Evolutionary conservation across 768 basidiomycete genomes (phyloP), one percentile per base, ranked within the genome.

Genomic region (Cystofilobasidium bisporidii): DNA sequence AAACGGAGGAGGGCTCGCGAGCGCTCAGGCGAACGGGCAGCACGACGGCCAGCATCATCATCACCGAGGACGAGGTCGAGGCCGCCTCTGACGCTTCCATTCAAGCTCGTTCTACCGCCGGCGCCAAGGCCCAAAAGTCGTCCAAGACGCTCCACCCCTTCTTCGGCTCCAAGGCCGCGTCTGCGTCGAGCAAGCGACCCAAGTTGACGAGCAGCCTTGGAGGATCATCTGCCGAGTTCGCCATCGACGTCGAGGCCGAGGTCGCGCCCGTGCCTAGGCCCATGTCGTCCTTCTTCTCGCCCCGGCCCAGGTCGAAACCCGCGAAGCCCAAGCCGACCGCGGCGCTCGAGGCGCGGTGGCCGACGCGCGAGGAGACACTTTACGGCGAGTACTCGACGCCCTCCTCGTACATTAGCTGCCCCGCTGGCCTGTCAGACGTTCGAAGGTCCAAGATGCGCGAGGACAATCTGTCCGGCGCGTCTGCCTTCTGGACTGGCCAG

Each of bases 61-160:
- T 66, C 38, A 56, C 45, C 28, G 43, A 60, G 43, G 65, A 59
- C 24, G 26, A 61, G 12, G 61, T 41, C 28, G 38, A 32, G 60
- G 15, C 20, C 41, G 41, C 32, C 41, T 15, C 43, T 3, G 43
- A 43, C 43, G 43, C 43, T 17, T 43, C 43, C 10, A 43, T 4
- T 17, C 17, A 17, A 9, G 43, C 14, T 15, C 43, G 43, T 17
- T 43, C 43, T 5, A 1, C 48, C 36, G 24, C n/a, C 12, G 36
- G 6, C 36, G 36, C 45, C 11, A 50, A 50, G 41, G 41, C 41
- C 15, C 8, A 8, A 3, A 20, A 15, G 12, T 30, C 63, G 18
- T n/a, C 28, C 5, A 66, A 66, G 58, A 26, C 45, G 17, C 56
- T 48, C n/a, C 65, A 66, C 15, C 59, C 65, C 2, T 66, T 66